A percentile compares a stretch with the other conserved stretches of the same genome.
Evolutionary conservation across 805 yeast genomes (phyloP).

Genomic region (Metahyphopichia silvanorum): DNA sequence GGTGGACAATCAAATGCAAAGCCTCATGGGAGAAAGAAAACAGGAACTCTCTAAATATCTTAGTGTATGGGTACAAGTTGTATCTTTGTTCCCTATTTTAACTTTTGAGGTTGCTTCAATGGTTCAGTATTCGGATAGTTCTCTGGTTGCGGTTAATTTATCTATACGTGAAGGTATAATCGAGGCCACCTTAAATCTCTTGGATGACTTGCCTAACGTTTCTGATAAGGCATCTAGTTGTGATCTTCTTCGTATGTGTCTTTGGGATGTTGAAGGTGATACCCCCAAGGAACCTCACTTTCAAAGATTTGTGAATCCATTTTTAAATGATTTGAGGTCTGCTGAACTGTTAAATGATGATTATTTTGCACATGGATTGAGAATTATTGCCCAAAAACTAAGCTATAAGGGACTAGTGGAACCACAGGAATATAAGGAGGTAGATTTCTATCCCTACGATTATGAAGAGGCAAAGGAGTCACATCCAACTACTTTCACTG

Average conservation of each 20-base stretch:
- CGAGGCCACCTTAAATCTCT: too few relatives aligned
- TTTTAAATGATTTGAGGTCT: slow-evolving; percentile 29
- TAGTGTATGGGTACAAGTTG: slow-evolving; percentile 15
- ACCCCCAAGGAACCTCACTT: slow-evolving; percentile 9
- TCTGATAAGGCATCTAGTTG: slow-evolving; percentile 9
- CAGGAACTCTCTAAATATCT: slow-evolving; percentile 5
- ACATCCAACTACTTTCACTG: slow-evolving; percentile 17
- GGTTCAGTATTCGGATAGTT: slow-evolving; percentile 6
- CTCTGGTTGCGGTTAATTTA: slow-evolving; percentile 5
- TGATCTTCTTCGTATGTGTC: slow-evolving; percentile 8
- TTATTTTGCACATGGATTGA: slow-evolving; percentile 61
- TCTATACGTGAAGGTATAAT: slow-evolving; percentile 10
- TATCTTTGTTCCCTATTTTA: slow-evolving; percentile 15
- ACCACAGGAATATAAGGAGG: too few relatives aligned
- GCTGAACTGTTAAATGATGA: slow-evolving; percentile 27
- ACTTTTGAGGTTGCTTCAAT: slow-evolving; percentile 18
- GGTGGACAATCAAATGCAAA: background rate
- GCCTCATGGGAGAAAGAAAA: slow-evolving; percentile 2
- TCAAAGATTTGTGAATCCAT: slow-evolving; percentile 32
- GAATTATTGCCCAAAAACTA: slow-evolving; percentile 53
- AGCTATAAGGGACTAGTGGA: too few relatives aligned
- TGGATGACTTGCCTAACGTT: too few relatives aligned
- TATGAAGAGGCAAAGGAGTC: too few relatives aligned
- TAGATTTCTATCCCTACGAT: too few relatives aligned
- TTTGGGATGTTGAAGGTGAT: slow-evolving; percentile 10